phyloP scores from a whole-genome alignment of 345 rosid genomes.

The Gossypium raimondii region DNA sequence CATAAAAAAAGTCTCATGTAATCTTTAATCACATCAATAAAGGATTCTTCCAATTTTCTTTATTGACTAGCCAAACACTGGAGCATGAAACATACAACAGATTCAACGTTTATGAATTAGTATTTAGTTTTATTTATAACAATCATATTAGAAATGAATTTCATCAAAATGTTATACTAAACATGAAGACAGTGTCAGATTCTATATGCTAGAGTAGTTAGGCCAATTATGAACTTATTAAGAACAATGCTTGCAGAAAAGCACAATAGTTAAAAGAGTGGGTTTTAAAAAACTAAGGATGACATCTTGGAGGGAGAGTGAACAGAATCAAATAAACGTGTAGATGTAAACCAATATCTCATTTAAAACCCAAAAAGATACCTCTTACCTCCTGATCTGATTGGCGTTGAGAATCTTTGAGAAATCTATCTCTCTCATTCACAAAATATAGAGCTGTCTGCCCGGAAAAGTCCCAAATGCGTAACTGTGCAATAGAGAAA shows the following conservation, averaged over 20 bases:
- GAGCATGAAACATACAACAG: background rate
- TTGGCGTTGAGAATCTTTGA: constrained; percentile 55
- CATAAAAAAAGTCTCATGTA: background rate
- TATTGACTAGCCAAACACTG: background rate
- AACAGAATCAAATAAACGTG: constrained; percentile 3
- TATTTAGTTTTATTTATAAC: background rate
- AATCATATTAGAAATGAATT: background rate
- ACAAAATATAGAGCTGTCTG: constrained; percentile 55
- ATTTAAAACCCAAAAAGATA: background rate
- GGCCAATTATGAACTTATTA: background rate
- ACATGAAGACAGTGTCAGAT: background rate
- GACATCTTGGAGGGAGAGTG: background rate
- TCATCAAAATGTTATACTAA: background rate
- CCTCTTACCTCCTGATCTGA: constrained; percentile 78
- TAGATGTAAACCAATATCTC: constrained; percentile 3
- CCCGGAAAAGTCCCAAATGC: constrained; percentile 92
- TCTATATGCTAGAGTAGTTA: background rate
- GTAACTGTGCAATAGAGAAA: constrained; percentile 50
- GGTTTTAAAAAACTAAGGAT: background rate
- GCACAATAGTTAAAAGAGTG: background rate
- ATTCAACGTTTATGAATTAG: background rate
- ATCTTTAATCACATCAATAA: background rate
- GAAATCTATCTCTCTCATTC: constrained; percentile 47
- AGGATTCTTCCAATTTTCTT: background rate
- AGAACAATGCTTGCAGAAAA: background rate